phyloP scores from a whole-genome alignment of 768 basidiomycete species.

The Trametes gibbosa region DNA sequence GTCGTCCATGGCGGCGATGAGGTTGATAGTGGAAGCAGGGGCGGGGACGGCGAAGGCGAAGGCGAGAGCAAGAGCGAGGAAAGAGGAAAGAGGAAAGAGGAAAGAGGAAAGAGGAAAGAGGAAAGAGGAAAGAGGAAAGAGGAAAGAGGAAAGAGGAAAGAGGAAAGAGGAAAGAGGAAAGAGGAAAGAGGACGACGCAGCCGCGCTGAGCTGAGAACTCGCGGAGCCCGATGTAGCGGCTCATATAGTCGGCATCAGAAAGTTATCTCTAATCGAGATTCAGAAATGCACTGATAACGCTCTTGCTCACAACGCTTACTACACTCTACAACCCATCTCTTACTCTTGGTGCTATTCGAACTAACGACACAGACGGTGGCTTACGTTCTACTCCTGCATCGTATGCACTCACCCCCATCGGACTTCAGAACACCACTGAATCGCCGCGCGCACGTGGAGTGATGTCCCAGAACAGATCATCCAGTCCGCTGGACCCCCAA shows the following conservation, averaged over 20 bases:
- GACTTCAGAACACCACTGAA: not conserved
- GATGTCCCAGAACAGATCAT: not conserved
- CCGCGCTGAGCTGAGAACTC: constrained; percentile 5
- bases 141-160: not conserved
- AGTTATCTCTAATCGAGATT: constrained; percentile 4
- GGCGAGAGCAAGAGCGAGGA: not conserved
- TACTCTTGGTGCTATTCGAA: not conserved
- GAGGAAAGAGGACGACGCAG: not conserved
- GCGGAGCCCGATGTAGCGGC: constrained; percentile 9
- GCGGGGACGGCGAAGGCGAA: constrained; percentile 6
- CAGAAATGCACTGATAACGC: not conserved
- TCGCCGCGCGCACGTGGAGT: too few relatives aligned
- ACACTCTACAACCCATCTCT: not conserved
- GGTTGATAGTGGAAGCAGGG: not conserved
- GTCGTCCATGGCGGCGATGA: constrained; percentile 21
- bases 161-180: not conserved
- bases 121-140: not conserved
- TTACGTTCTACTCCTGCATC: too few relatives aligned
- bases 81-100: not conserved
- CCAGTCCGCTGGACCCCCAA: not conserved
- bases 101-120: not conserved
- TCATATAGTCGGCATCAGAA: constrained; percentile 11
- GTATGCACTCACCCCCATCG: too few relatives aligned
- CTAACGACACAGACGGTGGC: too few relatives aligned
- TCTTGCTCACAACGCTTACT: not conserved